Evolutionary conservation across 2,329 filamentous ascomycete species (phyloP).

Genomic region (Penicillium occitanis): DNA sequence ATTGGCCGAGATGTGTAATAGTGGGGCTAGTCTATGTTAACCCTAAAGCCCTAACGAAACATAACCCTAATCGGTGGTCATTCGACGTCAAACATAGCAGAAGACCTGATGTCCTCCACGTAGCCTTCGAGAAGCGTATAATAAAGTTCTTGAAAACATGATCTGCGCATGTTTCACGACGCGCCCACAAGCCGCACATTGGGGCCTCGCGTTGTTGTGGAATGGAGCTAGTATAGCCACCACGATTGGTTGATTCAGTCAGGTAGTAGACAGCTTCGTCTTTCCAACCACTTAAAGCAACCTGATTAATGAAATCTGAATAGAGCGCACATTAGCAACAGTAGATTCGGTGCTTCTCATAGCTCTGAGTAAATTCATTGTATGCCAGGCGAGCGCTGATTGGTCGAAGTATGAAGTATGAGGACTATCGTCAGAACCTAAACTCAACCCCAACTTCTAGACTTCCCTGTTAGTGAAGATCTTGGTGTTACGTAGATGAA

Average conservation of each 20-base stretch:
- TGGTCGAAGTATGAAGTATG: background rate
- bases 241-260: background rate
- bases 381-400: background rate
- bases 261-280: background rate
- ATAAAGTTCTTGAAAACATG: background rate
- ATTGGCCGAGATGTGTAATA: background rate
- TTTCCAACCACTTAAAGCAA: background rate
- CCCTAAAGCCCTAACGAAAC: background rate
- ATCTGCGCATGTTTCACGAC: background rate
- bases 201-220: background rate
- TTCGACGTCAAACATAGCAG: background rate
- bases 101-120: background rate
- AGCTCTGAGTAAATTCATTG: background rate
- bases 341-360: background rate
- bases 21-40: background rate
- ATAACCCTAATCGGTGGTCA: background rate
- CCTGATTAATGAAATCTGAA: background rate
- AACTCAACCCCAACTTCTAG: background rate
- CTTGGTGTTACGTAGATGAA: background rate
- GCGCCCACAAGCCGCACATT: background rate
- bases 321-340: background rate
- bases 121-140: background rate
- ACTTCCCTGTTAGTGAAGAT: background rate
- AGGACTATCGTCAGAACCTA: background rate
- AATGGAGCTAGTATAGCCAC: background rate